phyloP scores from a whole-genome alignment of 192 early-diverging fungal genomes.

The Jimgerdemannia flammicorona region DNA sequence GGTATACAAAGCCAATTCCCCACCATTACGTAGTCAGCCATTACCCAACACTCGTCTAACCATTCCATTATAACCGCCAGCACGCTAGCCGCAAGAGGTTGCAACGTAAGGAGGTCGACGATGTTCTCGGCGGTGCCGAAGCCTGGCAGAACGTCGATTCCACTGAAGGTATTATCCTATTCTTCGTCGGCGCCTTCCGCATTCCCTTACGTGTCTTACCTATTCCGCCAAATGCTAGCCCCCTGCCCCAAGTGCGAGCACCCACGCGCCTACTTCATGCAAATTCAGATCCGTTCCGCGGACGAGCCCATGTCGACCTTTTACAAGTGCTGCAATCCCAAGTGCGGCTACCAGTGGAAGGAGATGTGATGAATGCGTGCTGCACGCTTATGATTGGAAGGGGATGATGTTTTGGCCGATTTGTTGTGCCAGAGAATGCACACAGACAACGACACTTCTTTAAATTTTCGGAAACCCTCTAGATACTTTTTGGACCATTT shows the following conservation, averaged over 20 bases:
- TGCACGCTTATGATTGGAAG: not conserved
- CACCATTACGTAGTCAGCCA: not conserved
- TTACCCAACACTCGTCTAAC: slow-evolving; percentile 5
- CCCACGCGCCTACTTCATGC: slow-evolving; percentile 73
- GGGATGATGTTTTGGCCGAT: too few species aligned
- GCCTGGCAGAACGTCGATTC: slow-evolving; percentile 84
- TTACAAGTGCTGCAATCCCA: slow-evolving; percentile 76
- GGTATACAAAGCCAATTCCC: slow-evolving; percentile 11
- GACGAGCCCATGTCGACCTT: slow-evolving; percentile 96
- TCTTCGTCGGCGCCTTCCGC: not conserved
- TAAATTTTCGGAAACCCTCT: too few species aligned
- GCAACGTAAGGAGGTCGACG: slow-evolving; percentile 85
- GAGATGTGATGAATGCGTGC: slow-evolving; percentile 22
- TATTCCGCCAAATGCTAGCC: slow-evolving; percentile 19
- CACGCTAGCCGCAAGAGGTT: slow-evolving; percentile 62
- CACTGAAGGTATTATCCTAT: slow-evolving; percentile 44
- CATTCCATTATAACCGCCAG: slow-evolving; percentile 19
- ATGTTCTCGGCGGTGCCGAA: slow-evolving; percentile 90
- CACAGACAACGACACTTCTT: too few species aligned
- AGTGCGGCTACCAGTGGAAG: slow-evolving; percentile 70
- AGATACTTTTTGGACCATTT: too few species aligned
- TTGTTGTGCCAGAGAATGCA: too few species aligned
- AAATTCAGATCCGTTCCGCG: slow-evolving; percentile 90
- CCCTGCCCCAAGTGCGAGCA: slow-evolving; percentile 69
- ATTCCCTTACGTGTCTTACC: not conserved